phyloP scores from a whole-genome alignment of 2,329 filamentous ascomycete species.

The Diaporthe citriasiana region DNA sequence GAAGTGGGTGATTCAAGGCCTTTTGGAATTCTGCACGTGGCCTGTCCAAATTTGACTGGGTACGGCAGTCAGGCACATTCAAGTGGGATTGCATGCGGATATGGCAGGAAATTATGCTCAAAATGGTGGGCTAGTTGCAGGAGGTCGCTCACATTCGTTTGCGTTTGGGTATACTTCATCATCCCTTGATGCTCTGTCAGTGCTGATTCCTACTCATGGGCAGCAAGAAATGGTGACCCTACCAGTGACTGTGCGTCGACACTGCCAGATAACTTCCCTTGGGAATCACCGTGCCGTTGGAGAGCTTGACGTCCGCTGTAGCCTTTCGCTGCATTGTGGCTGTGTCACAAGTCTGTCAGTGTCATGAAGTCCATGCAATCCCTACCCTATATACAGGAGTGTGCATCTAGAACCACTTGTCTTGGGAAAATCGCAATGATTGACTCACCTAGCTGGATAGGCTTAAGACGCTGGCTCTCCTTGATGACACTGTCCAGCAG shows the following conservation, averaged over 20 bases:
- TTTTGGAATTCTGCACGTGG: not conserved
- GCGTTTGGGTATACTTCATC: not conserved
- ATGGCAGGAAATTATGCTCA: not conserved
- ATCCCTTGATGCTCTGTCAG: not conserved
- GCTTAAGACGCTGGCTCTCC: constrained; percentile 52
- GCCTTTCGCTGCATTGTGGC: constrained; percentile 44
- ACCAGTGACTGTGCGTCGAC: constrained; percentile 14
- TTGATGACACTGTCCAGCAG: constrained; percentile 59
- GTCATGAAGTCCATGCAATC: not conserved
- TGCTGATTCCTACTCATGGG: not conserved
- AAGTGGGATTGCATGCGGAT: too few relatives aligned
- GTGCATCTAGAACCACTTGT: not conserved
- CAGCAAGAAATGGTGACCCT: not conserved
- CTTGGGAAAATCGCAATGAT: not conserved
- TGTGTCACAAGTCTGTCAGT: not conserved
- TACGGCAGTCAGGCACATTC: too few relatives aligned
- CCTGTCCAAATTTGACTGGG: not conserved
- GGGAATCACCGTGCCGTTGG: constrained; percentile 45
- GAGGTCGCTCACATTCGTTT: not conserved
- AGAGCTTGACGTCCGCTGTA: constrained; percentile 41
- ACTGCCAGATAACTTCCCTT: constrained; percentile 40
- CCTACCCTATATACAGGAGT: not conserved
- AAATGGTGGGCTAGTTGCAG: too few relatives aligned
- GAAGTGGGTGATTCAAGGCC: not conserved
- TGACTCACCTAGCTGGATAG: not conserved